Percentiles rank a stretch among this genome's conserved stretches.
These are phyloP conservation scores for Trichoderma breve DNA, from an alignment of 2,329 filamentous ascomycete species.

Conservation along the genomic window DNA sequence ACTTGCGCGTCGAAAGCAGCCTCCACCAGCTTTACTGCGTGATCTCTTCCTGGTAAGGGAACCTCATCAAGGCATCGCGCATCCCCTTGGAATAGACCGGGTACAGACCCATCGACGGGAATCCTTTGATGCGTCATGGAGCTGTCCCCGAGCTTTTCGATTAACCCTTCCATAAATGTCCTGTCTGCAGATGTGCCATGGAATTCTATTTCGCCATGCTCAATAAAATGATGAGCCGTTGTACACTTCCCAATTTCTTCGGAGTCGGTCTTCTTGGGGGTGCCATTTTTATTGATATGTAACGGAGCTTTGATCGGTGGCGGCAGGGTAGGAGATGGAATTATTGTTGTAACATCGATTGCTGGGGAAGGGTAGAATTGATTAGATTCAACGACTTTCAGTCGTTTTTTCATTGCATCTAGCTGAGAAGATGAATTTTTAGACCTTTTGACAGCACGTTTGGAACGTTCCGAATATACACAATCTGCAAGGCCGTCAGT, in stretches of 20 bases:
- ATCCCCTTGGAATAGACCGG: background rate
- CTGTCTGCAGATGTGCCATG: background rate
- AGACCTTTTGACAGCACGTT: background rate
- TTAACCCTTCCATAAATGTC: slow-evolving; percentile 1
- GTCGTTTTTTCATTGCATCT: background rate
- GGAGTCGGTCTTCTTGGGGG: background rate
- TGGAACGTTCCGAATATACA: background rate
- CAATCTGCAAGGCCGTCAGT: background rate
- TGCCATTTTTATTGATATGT: background rate
- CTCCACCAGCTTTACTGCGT: background rate
- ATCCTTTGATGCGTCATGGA: background rate
- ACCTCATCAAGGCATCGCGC: background rate
- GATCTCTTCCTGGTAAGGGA: background rate
- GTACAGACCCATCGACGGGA: background rate
- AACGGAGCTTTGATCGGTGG: background rate
- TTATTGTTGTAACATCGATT: background rate
- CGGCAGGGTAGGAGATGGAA: background rate
- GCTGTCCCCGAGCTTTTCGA: background rate
- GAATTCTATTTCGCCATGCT: slow-evolving; percentile 5
- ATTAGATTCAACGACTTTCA: background rate
- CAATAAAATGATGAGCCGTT: background rate
- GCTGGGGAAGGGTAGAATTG: background rate
- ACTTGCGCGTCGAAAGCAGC: background rate
- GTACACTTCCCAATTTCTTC: background rate
- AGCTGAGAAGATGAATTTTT: background rate